Evolutionary conservation across 805 yeast genomes (phyloP).

Genomic region (Starmerella potacharoeniae): DNA sequence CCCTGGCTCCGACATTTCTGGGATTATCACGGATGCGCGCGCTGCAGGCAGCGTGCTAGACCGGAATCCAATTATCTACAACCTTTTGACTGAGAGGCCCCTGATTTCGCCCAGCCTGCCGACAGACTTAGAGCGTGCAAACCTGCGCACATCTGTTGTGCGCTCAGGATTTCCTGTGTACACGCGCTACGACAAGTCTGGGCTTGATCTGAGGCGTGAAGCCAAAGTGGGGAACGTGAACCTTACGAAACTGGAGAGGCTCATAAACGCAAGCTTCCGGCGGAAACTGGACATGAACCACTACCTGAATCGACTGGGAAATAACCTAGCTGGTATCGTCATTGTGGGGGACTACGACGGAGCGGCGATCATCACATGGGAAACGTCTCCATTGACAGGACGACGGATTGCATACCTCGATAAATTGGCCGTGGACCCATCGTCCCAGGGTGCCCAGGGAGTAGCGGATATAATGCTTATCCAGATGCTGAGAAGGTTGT

Average conservation of each 20-base stretch:
- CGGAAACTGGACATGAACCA: conserved; percentile 51
- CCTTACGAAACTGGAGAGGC: conserved; percentile 41
- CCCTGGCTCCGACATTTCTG: conserved; percentile 54
- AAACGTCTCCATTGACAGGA: conserved; percentile 30
- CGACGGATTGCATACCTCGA: conserved; percentile 66
- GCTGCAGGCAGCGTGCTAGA: conserved; percentile 45
- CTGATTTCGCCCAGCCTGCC: conserved; percentile 86
- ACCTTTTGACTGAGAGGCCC: conserved; percentile 83
- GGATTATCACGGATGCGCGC: conserved; percentile 73
- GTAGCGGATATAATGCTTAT: conserved; percentile 90
- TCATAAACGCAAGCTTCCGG: conserved; percentile 73
- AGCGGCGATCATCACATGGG: conserved; percentile 86
- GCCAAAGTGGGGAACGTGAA: conserved; percentile 38
- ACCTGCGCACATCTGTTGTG: conserved; percentile 63
- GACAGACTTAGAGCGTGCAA: conserved; percentile 42
- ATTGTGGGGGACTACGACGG: conserved; percentile 94
- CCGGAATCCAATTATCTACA: conserved; percentile 81
- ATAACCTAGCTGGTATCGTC: conserved; percentile 60
- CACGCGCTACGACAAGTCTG: conserved; percentile 29
- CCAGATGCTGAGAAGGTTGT: conserved; percentile 50
- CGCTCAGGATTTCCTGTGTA: conserved; percentile 60
- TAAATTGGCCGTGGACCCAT: conserved; percentile 80
- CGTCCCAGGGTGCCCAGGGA: conserved; percentile 82
- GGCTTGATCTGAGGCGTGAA: conserved; percentile 34
- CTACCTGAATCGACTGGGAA: conserved; percentile 55